phyloP scores from a whole-genome alignment of 805 yeast genomes.

The Yamadazyma olivae region DNA sequence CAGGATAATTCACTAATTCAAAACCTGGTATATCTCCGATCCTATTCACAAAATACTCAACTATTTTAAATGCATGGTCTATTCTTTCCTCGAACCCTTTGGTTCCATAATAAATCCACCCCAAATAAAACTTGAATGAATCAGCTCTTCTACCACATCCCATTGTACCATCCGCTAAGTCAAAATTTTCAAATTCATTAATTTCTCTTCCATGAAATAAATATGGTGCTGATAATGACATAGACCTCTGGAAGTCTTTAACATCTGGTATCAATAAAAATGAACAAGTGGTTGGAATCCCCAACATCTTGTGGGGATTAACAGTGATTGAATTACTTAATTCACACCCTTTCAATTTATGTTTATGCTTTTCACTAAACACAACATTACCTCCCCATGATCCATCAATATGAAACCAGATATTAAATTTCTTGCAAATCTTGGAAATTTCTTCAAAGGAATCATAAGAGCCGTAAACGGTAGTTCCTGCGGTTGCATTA shows the following conservation, averaged over 20 bases:
- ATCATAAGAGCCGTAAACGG: slow-evolving; percentile 83
- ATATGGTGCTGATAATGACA: slow-evolving; percentile 77
- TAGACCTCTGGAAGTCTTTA: slow-evolving; percentile 61
- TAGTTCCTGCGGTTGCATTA: slow-evolving; percentile 86
- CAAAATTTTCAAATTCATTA: slow-evolving; percentile 55
- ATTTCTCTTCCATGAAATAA: slow-evolving; percentile 61
- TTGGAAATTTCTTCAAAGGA: slow-evolving; percentile 53
- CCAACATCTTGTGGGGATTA: slow-evolving; percentile 86
- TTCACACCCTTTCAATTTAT: slow-evolving; percentile 56
- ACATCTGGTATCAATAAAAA: slow-evolving; percentile 73
- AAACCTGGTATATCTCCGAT: slow-evolving; percentile 44
- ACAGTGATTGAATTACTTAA: slow-evolving; percentile 73
- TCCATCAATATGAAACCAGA: slow-evolving; percentile 86
- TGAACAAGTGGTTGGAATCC: slow-evolving; percentile 79
- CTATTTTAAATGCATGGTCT: slow-evolving; percentile 68
- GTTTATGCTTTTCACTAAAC: slow-evolving; percentile 49
- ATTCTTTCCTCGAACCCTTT: slow-evolving; percentile 63
- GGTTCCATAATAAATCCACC: slow-evolving; percentile 79
- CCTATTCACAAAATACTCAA: slow-evolving; percentile 55
- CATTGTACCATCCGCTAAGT: slow-evolving; percentile 87
- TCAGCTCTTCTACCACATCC: slow-evolving; percentile 90
- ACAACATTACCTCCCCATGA: slow-evolving; percentile 90
- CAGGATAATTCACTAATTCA: slow-evolving; percentile 54
- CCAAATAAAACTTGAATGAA: slow-evolving; percentile 70
- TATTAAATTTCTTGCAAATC: slow-evolving; percentile 50